phyloP scores from a whole-genome alignment of 495 filamentous ascomycete species.

The Penicillium dipodomyicola region DNA sequence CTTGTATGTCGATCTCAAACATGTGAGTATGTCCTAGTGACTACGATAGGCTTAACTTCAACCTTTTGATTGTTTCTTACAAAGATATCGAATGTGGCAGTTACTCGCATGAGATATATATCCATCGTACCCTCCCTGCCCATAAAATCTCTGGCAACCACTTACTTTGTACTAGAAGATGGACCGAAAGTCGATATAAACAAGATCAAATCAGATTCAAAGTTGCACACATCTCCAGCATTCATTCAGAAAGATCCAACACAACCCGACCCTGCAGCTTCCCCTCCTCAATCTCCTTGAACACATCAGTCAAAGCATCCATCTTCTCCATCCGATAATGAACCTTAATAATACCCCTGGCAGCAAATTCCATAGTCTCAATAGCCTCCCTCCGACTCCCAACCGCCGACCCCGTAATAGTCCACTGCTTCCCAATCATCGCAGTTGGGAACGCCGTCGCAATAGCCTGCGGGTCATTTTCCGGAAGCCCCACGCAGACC shows the following conservation, averaged over 20 bases:
- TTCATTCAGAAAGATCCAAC: constrained; percentile 47
- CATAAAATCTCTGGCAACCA: too few relatives aligned
- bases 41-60: too few relatives aligned
- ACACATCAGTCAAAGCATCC: constrained; percentile 59
- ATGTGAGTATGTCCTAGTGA: too few relatives aligned
- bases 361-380: constrained; percentile 63
- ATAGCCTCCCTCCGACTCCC: constrained; percentile 65
- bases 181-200: too few relatives aligned
- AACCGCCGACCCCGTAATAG: constrained; percentile 61
- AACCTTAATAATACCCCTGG: constrained; percentile 59
- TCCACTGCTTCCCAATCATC: constrained; percentile 52
- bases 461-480: constrained; percentile 58
- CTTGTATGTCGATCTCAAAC: too few relatives aligned
- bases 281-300: constrained; percentile 58
- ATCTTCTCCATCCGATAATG: constrained; percentile 59
- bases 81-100: not conserved
- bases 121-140: too few relatives aligned
- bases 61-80: too few relatives aligned
- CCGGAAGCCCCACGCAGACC: constrained; percentile 68
- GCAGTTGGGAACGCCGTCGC: constrained; percentile 49
- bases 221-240: too few relatives aligned
- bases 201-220: too few relatives aligned
- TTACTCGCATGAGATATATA: not conserved
- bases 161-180: too few relatives aligned
- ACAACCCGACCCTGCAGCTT: constrained; percentile 60